Evolutionary conservation across 495 filamentous ascomycete species (phyloP).

Genomic region (Daldinia concentrica): DNA sequence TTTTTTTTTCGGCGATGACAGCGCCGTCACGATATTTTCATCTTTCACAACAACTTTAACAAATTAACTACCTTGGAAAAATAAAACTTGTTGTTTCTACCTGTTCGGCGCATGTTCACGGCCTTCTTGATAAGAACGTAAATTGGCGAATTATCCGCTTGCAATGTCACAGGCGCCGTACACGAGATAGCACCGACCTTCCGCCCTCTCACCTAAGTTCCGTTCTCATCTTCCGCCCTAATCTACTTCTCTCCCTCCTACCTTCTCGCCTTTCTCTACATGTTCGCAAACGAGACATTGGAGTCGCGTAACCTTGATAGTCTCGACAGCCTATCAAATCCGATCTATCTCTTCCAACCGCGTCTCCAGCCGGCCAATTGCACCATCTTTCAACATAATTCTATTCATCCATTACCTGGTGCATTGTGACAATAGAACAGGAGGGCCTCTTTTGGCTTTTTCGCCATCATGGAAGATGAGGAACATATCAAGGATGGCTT

Average conservation of each 20-base stretch:
- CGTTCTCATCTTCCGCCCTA: slow-evolving; percentile 12
- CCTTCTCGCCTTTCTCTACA: slow-evolving; percentile 22
- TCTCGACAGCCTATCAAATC: slow-evolving; percentile 4
- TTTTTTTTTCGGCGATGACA: slow-evolving; percentile 31
- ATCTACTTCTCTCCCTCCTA: slow-evolving; percentile 3
- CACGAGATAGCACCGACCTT: slow-evolving; percentile 39
- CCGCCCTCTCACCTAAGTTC: slow-evolving; percentile 2
- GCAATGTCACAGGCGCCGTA: slow-evolving; percentile 43
- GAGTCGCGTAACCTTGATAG: slow-evolving; percentile 23
- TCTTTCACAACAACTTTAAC: slow-evolving; percentile 15
- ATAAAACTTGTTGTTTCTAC: slow-evolving; percentile 10
- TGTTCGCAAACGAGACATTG: slow-evolving; percentile 23
- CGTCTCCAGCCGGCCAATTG: slow-evolving; percentile 19
- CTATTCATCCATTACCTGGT: slow-evolving; percentile 4
- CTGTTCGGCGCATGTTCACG: slow-evolving; percentile 13
- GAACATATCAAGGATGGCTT: slow-evolving; percentile 48
- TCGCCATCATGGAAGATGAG: slow-evolving; percentile 54
- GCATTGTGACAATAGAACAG: slow-evolving; percentile 14
- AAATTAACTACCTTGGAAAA: slow-evolving; percentile 7
- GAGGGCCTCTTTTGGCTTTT: background rate
- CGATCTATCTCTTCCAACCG: slow-evolving; percentile 16
- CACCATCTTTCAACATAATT: slow-evolving; percentile 13
- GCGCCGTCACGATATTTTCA: slow-evolving; percentile 37
- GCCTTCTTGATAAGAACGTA: slow-evolving; percentile 21
- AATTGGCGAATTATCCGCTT: slow-evolving; percentile 40